These are phyloP conservation scores for Penicillium sp. DNA, from an alignment of 2,329 filamentous ascomycete species.

Conservation along the genomic window DNA sequence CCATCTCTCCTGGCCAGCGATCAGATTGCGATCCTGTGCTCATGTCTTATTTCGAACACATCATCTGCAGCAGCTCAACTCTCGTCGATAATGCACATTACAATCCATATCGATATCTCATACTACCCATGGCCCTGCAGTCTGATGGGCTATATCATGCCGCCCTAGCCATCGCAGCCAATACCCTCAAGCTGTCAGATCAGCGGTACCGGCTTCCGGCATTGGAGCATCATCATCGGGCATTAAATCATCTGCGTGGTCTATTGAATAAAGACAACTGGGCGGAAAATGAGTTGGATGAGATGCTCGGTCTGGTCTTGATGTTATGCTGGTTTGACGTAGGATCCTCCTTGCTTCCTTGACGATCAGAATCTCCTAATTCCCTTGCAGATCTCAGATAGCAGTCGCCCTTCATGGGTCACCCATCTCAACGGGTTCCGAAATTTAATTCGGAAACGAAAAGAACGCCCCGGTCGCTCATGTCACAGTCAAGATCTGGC, in stretches of 20 bases:
- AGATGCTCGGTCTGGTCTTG: conserved; percentile 28
- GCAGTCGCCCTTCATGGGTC: conserved; percentile 30
- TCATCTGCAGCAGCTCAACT: conserved; percentile 31
- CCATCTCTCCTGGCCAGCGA: not conserved
- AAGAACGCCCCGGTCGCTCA: conserved; percentile 15
- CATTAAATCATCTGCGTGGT: conserved; percentile 10
- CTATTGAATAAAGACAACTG: conserved; percentile 9
- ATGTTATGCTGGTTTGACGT: conserved; percentile 32
- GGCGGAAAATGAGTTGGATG: conserved; percentile 23
- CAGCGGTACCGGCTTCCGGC: conserved; percentile 23
- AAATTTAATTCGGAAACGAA: conserved; percentile 17
- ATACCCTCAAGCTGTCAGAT: conserved; percentile 25
- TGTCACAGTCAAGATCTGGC: conserved; percentile 19
- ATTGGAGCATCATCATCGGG: conserved; percentile 23
- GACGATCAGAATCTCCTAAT: not conserved
- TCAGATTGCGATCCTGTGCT: conserved; percentile 19
- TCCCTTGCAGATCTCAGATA: conserved; percentile 26
- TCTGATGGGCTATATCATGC: conserved; percentile 30
- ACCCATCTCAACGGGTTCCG: conserved; percentile 29
- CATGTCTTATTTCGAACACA: conserved; percentile 28
- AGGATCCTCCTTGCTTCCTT: not conserved
- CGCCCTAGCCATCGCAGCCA: conserved; percentile 28
- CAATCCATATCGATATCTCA: conserved; percentile 33
- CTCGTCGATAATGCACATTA: conserved; percentile 27
- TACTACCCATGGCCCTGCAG: conserved; percentile 31